Evolutionary conservation across 2,329 filamentous ascomycete genomes (phyloP).

Genomic region (Parafenestella ontariensis): DNA sequence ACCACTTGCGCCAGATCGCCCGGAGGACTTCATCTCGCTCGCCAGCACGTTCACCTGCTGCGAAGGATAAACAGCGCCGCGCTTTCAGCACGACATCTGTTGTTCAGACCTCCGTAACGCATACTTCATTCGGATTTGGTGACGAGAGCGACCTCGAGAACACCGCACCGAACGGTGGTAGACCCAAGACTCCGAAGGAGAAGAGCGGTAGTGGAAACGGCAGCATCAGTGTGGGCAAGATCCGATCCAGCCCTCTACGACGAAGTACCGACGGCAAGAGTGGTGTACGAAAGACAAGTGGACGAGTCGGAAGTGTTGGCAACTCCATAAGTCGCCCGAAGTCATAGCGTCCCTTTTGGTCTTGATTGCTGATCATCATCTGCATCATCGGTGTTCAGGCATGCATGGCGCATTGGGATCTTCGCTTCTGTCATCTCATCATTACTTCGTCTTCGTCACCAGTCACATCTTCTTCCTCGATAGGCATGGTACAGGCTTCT

Average conservation of each 20-base stretch:
- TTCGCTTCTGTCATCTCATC: constrained; percentile 15
- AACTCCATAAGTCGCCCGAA: constrained; percentile 39
- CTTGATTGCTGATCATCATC: constrained; percentile 7
- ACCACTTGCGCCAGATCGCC: constrained; percentile 70
- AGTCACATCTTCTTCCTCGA: constrained; percentile 19
- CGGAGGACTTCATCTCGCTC: constrained; percentile 69
- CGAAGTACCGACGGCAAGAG: constrained; percentile 57
- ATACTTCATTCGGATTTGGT: constrained; percentile 41
- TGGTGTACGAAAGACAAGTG: constrained; percentile 60
- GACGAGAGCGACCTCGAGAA: constrained; percentile 59
- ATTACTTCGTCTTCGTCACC: constrained; percentile 15
- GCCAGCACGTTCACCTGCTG: constrained; percentile 64
- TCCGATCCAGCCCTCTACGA: constrained; percentile 52
- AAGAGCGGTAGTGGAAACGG: constrained; percentile 54
- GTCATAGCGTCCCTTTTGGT: constrained; percentile 25
- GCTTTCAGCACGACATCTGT: constrained; percentile 75
- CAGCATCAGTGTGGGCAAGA: constrained; percentile 55
- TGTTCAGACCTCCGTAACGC: constrained; percentile 44
- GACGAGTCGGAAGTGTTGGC: constrained; percentile 57
- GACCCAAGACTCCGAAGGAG: constrained; percentile 55
- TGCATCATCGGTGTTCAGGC: constrained; percentile 25
- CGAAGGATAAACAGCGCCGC: constrained; percentile 69
- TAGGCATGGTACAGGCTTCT: constrained; percentile 13
- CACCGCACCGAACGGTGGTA: constrained; percentile 39
- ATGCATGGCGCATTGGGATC: constrained; percentile 32